Evolutionary conservation across 306 rosid species (phyloP).

Genomic region (Glycine soja): DNA sequence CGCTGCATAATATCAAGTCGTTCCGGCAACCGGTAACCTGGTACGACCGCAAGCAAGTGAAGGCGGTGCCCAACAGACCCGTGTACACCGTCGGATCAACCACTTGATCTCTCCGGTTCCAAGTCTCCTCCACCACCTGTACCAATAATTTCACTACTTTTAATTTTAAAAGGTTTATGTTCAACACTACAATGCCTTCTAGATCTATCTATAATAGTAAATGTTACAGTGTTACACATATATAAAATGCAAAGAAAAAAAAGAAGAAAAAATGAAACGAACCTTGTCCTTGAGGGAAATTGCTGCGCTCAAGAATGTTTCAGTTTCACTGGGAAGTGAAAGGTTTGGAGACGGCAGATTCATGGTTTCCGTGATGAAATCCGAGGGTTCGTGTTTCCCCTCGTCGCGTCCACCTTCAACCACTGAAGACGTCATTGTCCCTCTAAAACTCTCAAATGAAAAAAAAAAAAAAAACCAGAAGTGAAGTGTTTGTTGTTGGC

Average conservation of each 20-base stretch:
- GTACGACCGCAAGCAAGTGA: conserved; percentile 78
- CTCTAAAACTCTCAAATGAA: background rate
- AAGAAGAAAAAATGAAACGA: background rate
- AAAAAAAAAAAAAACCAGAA: background rate
- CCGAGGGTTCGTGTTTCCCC: conserved; percentile 52
- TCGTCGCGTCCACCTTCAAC: conserved; percentile 53
- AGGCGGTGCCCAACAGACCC: conserved; percentile 85
- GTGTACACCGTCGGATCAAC: conserved; percentile 76
- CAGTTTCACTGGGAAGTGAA: conserved; percentile 47
- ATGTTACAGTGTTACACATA: no score
- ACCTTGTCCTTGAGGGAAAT: conserved; percentile 74
- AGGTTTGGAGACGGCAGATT: conserved; percentile 48
- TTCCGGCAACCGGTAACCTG: conserved; percentile 60
- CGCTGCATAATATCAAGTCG: conserved; percentile 70
- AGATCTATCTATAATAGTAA: background rate
- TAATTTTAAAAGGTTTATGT: background rate
- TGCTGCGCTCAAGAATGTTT: conserved; percentile 66
- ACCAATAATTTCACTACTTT: background rate
- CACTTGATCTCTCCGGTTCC: conserved; percentile 59
- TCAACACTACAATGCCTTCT: background rate
- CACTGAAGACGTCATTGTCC: conserved; percentile 57
- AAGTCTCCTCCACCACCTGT: conserved; percentile 73
- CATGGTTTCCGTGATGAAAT: conserved; percentile 40
- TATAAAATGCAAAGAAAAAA: no score
- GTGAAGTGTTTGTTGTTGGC: background rate